Conservation (phyloP, 768 basidiomycete species). For the Suillus lakei region DNA sequence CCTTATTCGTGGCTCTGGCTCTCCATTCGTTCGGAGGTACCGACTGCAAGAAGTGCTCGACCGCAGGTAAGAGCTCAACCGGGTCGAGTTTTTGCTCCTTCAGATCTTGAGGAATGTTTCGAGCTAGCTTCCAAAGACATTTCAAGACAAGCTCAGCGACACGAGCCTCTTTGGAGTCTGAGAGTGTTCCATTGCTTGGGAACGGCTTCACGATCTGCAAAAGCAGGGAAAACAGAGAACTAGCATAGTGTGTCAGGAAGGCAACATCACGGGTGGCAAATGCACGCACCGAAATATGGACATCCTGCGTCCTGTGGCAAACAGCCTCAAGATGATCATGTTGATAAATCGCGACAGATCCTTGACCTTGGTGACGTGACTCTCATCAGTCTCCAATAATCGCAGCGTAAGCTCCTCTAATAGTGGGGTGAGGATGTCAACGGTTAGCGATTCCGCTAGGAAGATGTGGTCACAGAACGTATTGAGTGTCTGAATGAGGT, state of each 20-base stretch:
- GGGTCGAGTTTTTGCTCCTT: slow-evolving; percentile 80
- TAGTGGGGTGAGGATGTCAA: slow-evolving; percentile 84
- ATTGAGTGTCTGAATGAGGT: slow-evolving; percentile 95
- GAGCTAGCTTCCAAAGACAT: slow-evolving; percentile 97
- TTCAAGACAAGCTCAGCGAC: slow-evolving; percentile 93
- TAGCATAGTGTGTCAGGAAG: slow-evolving; percentile 17
- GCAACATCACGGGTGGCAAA: slow-evolving; percentile 7
- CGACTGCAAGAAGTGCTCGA: slow-evolving; percentile 92
- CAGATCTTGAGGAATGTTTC: slow-evolving; percentile 93
- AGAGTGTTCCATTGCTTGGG: slow-evolving; percentile 69
- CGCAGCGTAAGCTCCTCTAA: slow-evolving; percentile 91
- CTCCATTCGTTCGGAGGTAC: slow-evolving; percentile 98
- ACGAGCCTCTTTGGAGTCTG: slow-evolving; percentile 82
- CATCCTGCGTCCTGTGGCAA: slow-evolving; percentile 89
- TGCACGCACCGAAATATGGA: slow-evolving; percentile 82
- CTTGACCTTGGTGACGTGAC: slow-evolving; percentile 79
- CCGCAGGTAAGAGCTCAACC: slow-evolving; percentile 86
- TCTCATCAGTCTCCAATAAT: slow-evolving; percentile 93
- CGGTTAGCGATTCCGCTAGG: slow-evolving; percentile 85
- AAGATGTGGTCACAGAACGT: slow-evolving; percentile 91
- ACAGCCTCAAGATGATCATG: slow-evolving; percentile 94
- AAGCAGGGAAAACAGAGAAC: slow-evolving; percentile 76
- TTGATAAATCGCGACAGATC: slow-evolving; percentile 97
- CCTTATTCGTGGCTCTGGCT: slow-evolving; percentile 84
- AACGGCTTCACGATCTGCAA: slow-evolving; percentile 86